Evolutionary conservation across 2,329 filamentous ascomycete genomes (phyloP).

Genomic region (Xylaria sp.): DNA sequence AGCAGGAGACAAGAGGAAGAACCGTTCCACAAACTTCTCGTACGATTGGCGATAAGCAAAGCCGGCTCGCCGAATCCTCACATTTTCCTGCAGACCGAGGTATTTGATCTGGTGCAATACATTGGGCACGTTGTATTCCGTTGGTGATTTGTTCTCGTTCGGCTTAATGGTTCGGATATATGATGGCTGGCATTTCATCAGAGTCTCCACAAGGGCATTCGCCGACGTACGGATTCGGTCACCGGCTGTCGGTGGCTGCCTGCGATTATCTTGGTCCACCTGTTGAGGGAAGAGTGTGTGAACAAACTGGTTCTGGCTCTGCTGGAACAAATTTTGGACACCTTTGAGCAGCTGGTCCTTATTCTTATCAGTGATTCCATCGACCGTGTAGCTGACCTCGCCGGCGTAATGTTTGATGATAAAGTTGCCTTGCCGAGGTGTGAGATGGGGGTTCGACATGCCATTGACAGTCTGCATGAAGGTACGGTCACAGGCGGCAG

Average conservation of each 20-base stretch:
- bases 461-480: slow-evolving; percentile 94
- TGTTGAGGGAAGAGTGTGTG: slow-evolving; percentile 91
- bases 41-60: slow-evolving; percentile 98
- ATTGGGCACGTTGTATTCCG: slow-evolving; percentile 90
- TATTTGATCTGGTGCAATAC: slow-evolving; percentile 99
- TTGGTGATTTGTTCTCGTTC: slow-evolving; percentile 97
- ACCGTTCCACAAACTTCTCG: slow-evolving; percentile 97
- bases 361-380: slow-evolving; percentile 99
- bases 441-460: slow-evolving; percentile 90
- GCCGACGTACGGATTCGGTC: slow-evolving; percentile 96
- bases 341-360: slow-evolving; percentile 98
- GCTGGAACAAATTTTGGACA: slow-evolving; percentile 84
- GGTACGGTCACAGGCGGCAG: slow-evolving; percentile 90
- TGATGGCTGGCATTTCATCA: slow-evolving; percentile 97
- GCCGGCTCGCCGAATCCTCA: slow-evolving; percentile 92
- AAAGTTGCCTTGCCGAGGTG: slow-evolving; percentile 92
- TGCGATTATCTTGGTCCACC: slow-evolving; percentile 94
- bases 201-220: slow-evolving; percentile 90
- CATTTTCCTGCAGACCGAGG: slow-evolving; percentile 98
- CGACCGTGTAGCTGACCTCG: slow-evolving; percentile 92
- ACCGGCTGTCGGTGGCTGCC: slow-evolving; percentile 91
- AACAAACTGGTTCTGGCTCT: slow-evolving; percentile 85
- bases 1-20: slow-evolving; percentile 93
- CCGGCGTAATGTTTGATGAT: slow-evolving; percentile 99
- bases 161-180: slow-evolving; percentile 99